Conservation (phyloP, 2,329 filamentous ascomycete genomes). For the Exophiala xenobiotica region DNA sequence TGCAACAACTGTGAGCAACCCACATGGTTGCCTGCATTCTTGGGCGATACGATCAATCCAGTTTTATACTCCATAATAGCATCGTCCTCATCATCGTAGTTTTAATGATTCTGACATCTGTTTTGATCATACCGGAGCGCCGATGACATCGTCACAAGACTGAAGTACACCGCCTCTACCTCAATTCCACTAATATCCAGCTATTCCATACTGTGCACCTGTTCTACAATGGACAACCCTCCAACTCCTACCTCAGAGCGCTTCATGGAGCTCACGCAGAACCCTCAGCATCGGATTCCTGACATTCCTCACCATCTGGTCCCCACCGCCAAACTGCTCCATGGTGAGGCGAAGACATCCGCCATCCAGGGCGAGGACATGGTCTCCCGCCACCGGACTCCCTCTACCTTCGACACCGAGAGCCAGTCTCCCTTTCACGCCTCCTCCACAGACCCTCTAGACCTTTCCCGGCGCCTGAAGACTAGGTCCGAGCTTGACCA, state of each 20-base stretch:
- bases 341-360: conserved; percentile 28
- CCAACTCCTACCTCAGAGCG: conserved; percentile 5
- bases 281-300: conserved; percentile 17
- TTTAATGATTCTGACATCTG: too few species aligned
- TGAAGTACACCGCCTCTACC: too few species aligned
- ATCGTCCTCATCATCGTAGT: too few species aligned
- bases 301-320: conserved; percentile 15
- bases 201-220: too few species aligned
- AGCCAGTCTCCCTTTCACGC: conserved; percentile 57
- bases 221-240: conserved; percentile 4
- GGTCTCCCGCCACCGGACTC: conserved; percentile 26
- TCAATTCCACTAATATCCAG: too few species aligned
- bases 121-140: too few species aligned
- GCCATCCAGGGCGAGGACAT: conserved; percentile 22
- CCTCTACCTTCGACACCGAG: conserved; percentile 45
- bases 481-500: conserved; percentile 70
- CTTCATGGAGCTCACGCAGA: conserved; percentile 26
- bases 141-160: too few species aligned
- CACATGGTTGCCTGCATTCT: too few species aligned
- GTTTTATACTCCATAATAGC: too few species aligned
- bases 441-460: conserved; percentile 74
- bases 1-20: too few species aligned
- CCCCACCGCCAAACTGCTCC: conserved; percentile 8
- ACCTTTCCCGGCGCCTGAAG: conserved; percentile 75
- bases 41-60: too few species aligned